Percentiles rank a stretch among this genome's conserved stretches.
phyloP scores from a whole-genome alignment of 2,329 filamentous ascomycete genomes.

The Fusarium sp. region DNA sequence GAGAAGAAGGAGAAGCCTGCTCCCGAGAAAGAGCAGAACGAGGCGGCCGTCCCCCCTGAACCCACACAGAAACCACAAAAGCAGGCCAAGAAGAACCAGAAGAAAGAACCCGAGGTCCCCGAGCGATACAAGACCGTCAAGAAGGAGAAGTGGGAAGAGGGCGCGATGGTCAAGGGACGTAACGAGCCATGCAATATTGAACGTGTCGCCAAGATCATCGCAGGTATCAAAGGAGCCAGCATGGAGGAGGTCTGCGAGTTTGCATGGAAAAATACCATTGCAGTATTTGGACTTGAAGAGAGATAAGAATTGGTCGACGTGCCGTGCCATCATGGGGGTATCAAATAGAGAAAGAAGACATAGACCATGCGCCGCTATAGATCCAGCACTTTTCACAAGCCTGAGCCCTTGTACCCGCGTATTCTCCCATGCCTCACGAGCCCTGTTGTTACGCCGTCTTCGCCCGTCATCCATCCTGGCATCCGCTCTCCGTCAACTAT shows the following conservation, averaged over 20 bases:
- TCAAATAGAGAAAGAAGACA: slow-evolving; percentile 50
- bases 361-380: slow-evolving; percentile 43
- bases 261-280: slow-evolving; percentile 84
- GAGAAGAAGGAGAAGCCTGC: slow-evolving; percentile 53
- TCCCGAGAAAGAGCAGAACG: slow-evolving; percentile 47
- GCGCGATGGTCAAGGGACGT: slow-evolving; percentile 90
- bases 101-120: slow-evolving; percentile 75
- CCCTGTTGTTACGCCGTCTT: slow-evolving; percentile 82
- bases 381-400: slow-evolving; percentile 55
- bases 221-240: slow-evolving; percentile 82
- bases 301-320: slow-evolving; percentile 35
- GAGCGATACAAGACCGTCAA: slow-evolving; percentile 86
- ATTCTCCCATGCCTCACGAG: slow-evolving; percentile 77
- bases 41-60: slow-evolving; percentile 26
- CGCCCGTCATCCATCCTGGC: slow-evolving; percentile 93
- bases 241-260: slow-evolving; percentile 89
- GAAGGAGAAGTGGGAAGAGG: slow-evolving; percentile 94
- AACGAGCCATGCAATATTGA: slow-evolving; percentile 93
- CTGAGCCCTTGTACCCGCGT: slow-evolving; percentile 68
- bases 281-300: slow-evolving; percentile 79
- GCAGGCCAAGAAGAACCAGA: slow-evolving; percentile 64
- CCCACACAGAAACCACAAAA: slow-evolving; percentile 52
- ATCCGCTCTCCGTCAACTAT: slow-evolving; percentile 81
- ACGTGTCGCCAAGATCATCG: slow-evolving; percentile 89
- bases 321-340: slow-evolving; percentile 45